phyloP scores from a whole-genome alignment of 2,329 filamentous ascomycete species.

The Tolypocladium nubicola region DNA sequence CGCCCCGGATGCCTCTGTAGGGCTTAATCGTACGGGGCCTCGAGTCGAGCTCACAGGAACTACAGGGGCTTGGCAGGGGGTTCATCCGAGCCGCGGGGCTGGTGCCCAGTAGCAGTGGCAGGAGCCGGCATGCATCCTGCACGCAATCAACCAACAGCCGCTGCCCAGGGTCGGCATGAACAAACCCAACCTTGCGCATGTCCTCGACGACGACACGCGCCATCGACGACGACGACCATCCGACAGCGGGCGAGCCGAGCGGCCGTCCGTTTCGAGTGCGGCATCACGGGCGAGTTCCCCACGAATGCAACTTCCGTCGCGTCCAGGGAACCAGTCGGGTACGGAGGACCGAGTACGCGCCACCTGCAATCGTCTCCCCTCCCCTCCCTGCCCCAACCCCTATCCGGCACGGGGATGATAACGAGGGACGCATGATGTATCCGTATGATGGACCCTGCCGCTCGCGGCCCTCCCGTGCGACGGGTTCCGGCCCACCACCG shows the following conservation, averaged over 20 bases:
- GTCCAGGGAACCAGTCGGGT: too few relatives aligned
- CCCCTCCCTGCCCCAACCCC: background rate
- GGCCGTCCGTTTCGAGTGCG: background rate
- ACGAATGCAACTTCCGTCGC: too few relatives aligned
- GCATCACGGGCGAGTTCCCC: too few relatives aligned
- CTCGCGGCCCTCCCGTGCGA: background rate
- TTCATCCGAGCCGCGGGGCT: background rate
- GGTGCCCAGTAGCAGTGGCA: background rate
- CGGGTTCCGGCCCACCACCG: background rate
- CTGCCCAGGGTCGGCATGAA: background rate
- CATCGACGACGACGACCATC: background rate
- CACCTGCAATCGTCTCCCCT: background rate
- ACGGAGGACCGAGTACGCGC: background rate
- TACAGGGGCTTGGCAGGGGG: background rate
- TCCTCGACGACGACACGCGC: background rate
- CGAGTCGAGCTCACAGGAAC: background rate
- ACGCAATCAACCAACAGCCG: background rate
- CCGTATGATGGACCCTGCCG: background rate
- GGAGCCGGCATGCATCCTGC: background rate
- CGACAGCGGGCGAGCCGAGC: background rate
- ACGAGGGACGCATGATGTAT: background rate
- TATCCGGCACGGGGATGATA: background rate
- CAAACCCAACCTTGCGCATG: background rate
- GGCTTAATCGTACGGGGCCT: background rate
- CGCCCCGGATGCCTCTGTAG: background rate